Evolutionary conservation across 2,329 filamentous ascomycete species (phyloP), one percentile per base, ranked within the genome.

Genomic region (Apiospora hydei): DNA sequence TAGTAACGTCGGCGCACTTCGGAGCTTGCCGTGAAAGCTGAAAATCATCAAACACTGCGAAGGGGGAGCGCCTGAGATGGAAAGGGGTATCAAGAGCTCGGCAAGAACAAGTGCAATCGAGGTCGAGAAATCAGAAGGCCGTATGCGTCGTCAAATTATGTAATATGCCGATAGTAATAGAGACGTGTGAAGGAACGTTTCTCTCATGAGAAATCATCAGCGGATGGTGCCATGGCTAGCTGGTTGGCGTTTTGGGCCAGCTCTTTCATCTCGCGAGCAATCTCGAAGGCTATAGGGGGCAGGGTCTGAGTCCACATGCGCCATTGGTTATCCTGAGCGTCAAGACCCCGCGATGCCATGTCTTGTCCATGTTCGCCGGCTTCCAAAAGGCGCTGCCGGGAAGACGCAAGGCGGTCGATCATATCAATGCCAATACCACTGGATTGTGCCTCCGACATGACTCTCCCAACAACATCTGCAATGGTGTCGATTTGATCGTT

Each of bases 281-380:
- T 92, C 82, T 94, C 93, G 82, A 97, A 97, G n/a, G 94, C 94
- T 76, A 96, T 91, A 2, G 94, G 94, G 14, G 94, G 94, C 69
- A 97, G 84, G 41, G 89, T 91, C 80, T 92, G 91, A 71, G 88
- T 92, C 85, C 92, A 92, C 78, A 87, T 85, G 74, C 86, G 86
- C 89, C 89, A 91, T 74, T 89, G 86, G 73, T 86, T 83, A 70
- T 87, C 85, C 57, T 86, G 85, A 67, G 88, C 84, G 53, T 85
- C 85, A 21, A 85, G 83, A 67, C 86, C 87, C 3, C 86, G 82
- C 47, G 82, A 86, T 10, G 86, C 88, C 38, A 92, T 87, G 11
- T 89, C 87, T 75, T 88, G 85, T 38, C 91, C 92, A 47, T 88
- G 89, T 47, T 89, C 84, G 71, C 88, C 88, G 72, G 91, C 88